Evolutionary conservation across 164 flowering plant genomes (phyloP).

Genomic region (Warburgia ugandensis): DNA sequence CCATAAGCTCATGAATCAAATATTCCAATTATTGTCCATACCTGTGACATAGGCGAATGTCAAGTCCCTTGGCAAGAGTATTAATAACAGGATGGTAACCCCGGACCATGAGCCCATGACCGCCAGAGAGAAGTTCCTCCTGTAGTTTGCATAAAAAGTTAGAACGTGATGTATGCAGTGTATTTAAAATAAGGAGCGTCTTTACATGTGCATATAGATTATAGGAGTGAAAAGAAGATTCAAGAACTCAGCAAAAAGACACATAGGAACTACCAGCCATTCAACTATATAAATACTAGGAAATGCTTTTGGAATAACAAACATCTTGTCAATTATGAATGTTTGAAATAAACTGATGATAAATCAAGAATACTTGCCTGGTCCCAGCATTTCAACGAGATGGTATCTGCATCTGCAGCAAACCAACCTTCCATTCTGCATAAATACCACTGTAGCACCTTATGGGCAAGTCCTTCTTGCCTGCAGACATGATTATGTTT

Average conservation of each 20-base stretch:
- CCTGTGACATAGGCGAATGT: constrained; percentile 81
- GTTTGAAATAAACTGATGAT: too few species aligned
- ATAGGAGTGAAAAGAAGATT: too few species aligned
- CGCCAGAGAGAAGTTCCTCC: constrained; percentile 96
- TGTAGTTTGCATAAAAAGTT: constrained; percentile 15
- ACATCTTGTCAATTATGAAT: too few species aligned
- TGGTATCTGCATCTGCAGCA: constrained; percentile 93
- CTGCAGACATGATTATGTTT: constrained; percentile 27
- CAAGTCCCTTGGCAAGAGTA: constrained; percentile 87
- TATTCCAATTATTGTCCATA: too few species aligned
- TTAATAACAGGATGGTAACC: constrained; percentile 90
- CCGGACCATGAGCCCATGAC: constrained; percentile 97
- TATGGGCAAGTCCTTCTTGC: constrained; percentile 76
- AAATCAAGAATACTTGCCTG: constrained; percentile 68
- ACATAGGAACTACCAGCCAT: too few species aligned
- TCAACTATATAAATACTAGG: too few species aligned
- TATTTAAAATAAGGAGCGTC: too few species aligned
- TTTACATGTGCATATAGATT: too few species aligned
- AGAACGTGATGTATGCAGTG: too few species aligned
- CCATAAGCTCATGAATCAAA: too few species aligned
- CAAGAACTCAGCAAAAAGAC: too few species aligned
- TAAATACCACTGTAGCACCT: constrained; percentile 94
- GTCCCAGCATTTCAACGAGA: constrained; percentile 87
- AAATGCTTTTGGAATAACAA: too few species aligned
- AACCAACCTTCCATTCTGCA: constrained; percentile 99